These are phyloP conservation scores for Boechera stricta DNA, from an alignment of 345 rosid species.

Conservation along the genomic window DNA sequence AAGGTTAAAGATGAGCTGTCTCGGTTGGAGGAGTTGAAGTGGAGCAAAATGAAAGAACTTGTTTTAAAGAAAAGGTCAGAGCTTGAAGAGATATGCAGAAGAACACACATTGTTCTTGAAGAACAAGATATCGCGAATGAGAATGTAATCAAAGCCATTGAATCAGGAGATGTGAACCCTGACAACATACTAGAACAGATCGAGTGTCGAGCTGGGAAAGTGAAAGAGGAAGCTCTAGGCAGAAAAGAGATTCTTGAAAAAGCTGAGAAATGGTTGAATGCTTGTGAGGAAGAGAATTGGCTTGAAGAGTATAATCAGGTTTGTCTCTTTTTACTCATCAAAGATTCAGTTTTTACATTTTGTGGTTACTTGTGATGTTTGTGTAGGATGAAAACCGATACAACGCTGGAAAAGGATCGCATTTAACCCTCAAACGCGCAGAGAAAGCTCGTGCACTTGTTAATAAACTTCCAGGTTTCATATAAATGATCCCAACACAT, in stretches of 20 bases:
- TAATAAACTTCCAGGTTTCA: conserved; percentile 86
- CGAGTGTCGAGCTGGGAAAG: conserved; percentile 75
- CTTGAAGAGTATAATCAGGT: conserved; percentile 98
- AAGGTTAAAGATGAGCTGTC: conserved; percentile 84
- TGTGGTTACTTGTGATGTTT: conserved; percentile 19
- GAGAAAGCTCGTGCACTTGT: conserved; percentile 93
- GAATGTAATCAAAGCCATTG: conserved; percentile 72
- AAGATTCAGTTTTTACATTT: conserved; percentile 11
- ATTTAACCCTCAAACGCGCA: conserved; percentile 88
- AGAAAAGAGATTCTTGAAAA: conserved; percentile 93
- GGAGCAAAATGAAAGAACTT: conserved; percentile 97
- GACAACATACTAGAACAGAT: conserved; percentile 67
- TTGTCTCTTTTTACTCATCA: background rate
- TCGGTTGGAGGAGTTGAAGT: conserved; percentile 81
- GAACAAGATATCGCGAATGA: conserved; percentile 60
- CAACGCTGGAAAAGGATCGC: conserved; percentile 94
- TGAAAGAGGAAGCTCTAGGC: conserved; percentile 88
- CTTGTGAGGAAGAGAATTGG: conserved; percentile 96
- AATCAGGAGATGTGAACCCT: conserved; percentile 75
- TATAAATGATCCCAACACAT: conserved; percentile 7
- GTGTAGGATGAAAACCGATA: conserved; percentile 92
- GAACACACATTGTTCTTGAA: conserved; percentile 78
- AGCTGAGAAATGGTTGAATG: conserved; percentile 91
- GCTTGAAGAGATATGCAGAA: conserved; percentile 84
- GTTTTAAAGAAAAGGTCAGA: conserved; percentile 84